Evolutionary conservation across 768 basidiomycete genomes (phyloP), one percentile per base, ranked within the genome.

Genomic region (Gymnopilus junonius): DNA sequence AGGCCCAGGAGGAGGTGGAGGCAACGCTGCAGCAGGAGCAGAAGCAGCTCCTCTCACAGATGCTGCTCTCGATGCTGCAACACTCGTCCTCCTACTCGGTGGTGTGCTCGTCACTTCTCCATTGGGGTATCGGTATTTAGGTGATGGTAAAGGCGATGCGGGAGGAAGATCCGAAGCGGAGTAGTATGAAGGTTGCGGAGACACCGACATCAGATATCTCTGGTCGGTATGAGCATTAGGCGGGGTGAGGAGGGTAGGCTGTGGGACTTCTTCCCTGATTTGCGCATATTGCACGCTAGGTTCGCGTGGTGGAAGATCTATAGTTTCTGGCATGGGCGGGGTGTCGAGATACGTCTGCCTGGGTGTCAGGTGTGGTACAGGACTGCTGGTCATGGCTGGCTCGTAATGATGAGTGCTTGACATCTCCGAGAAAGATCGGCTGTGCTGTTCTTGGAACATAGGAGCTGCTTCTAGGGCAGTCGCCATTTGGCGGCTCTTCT

Each of bases 381-480:
- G 74, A 55, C 75, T 76, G 25, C 67, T 70, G 3, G 75, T 71
- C 57, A 70, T 64, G 2, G 80, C 79, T 0, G 85, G 83, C 58
- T 86, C 87, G 62, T 91, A 90, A 51, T 79, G 72, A 20, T 77
- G 76, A 46, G 59, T 65, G 60, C 67, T 67, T 3, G 84, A 82
- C 8, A 88, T 64, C 66, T 93, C 91, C 0, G 90, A 92, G 2
- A 80, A 73, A 0, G 91, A 91, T 5, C 88, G 84, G 48, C 74
- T 80, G 65, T 92, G 90, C 6, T 82, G 83, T 32, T 85, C 80
- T 25, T 80, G 72, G 75, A 92, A 91, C 82, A 94, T 93, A 2
- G 92, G 91, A 0, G 87, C 82, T 14, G 83, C 80, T 77, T 94
- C 92, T 2, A 85, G 72, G 63, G 82, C 82, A 37, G 68, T 67